A percentile compares a stretch with the other conserved stretches of the same genome.
Evolutionary conservation across 108 stramenopile genomes (phyloP).

Genomic region (Bacterosira constricta): DNA sequence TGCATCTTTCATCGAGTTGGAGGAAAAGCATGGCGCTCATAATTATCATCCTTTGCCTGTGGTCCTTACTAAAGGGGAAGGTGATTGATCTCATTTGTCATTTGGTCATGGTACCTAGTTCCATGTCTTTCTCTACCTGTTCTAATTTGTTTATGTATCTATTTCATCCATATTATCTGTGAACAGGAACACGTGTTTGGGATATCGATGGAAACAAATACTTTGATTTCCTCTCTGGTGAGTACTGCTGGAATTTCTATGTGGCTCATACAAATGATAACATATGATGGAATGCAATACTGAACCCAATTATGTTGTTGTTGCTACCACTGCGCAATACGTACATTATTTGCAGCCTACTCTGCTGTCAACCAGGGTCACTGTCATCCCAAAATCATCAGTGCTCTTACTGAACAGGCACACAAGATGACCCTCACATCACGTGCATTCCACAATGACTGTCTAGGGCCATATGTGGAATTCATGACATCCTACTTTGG

Average conservation of each 20-base stretch:
- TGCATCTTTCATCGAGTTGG: conserved; percentile 76
- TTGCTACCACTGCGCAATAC: background rate
- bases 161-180: too few relatives aligned
- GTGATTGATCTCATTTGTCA: conserved; percentile 7
- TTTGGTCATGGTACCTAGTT: background rate
- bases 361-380: conserved; percentile 99
- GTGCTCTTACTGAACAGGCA: conserved; percentile 91
- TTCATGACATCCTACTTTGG: conserved; percentile 91
- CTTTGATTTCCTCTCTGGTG: conserved; percentile 92
- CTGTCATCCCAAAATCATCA: conserved; percentile 97
- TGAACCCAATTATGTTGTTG: background rate
- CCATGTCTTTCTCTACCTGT: too few relatives aligned
- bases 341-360: conserved; percentile 67
- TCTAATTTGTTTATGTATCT: too few relatives aligned
- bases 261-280: background rate
- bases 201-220: conserved; percentile 88
- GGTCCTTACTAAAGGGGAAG: conserved; percentile 80
- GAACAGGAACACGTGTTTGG: conserved; percentile 66
- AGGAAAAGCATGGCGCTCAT: conserved; percentile 90
- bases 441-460: conserved; percentile 98
- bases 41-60: conserved; percentile 99
- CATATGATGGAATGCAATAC: background rate
- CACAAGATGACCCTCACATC: conserved; percentile 93
- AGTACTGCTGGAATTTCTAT: background rate
- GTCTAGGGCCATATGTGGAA: conserved; percentile 91